Base-by-base conservation (phyloP, 148 eudicot species). In the Amaranthus hypochondriacus region DNA sequence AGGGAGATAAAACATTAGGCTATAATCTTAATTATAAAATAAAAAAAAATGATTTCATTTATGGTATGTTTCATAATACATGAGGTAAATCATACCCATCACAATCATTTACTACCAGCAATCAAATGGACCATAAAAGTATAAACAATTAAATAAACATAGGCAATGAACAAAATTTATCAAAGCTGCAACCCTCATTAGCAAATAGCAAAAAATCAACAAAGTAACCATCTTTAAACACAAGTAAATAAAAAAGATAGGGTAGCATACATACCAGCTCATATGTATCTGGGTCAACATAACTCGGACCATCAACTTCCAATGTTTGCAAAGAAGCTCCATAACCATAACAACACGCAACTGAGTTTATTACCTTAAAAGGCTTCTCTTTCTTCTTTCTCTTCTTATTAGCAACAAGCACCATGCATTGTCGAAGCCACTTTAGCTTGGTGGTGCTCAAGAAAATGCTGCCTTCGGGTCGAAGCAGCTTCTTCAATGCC, bases 311-410 rank as follows among this genome's bases (percentile, higher is more conserved):
- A 84, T 92, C 97, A 10, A 65, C 57, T 68, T 92, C 96, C 62
- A 44, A 53, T 4, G 85, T 84, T 81, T 94, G 98, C 71, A 94
- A 84, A 6, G 96, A 92, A 75, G 98, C 98, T 71, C 98, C 98
- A 71, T 97, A 92, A 7, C 98, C 98, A 71, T 94, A 94, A 79
- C 98, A 94, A 73, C 83, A 77, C 63, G 71, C 78, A 66, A 76
- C 79, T 4, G 54, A 46, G 13, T 74, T 72, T 12, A 81, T 28
- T 39, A 48, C 74, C 70, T 85, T 87, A 54, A 73, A 7, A 10
- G 76, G 57, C 69, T 76, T 87, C 65, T 76, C 80, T 61, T 51
- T 84, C 82, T 83, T 80, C 80, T 80, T 85, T 73, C 78, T 90
- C 75, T 81, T 85, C 84, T 83, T 87, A 60, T 52, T 70, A 18